phyloP scores from a whole-genome alignment of 164 flowering plant genomes.

The Platanus orientalis region DNA sequence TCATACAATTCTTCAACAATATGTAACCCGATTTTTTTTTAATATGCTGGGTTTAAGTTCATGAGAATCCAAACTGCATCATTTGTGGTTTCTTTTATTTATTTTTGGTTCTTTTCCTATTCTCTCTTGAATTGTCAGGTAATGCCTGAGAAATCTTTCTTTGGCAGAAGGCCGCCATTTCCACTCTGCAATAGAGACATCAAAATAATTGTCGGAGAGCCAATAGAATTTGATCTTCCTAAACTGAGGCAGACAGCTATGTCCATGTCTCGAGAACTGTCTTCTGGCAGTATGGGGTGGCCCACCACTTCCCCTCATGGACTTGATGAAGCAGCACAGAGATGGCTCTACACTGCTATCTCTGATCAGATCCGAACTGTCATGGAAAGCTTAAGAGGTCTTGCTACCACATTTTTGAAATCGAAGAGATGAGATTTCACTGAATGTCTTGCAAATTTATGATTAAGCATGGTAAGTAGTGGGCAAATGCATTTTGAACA shows the following conservation, averaged over 20 bases:
- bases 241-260: slow-evolving; percentile 53
- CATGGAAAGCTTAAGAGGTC: slow-evolving; percentile 61
- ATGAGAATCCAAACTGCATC: too few relatives aligned
- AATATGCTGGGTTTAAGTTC: background rate
- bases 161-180: slow-evolving; percentile 72
- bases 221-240: slow-evolving; percentile 73
- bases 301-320: slow-evolving; percentile 36
- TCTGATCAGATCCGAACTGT: slow-evolving; percentile 56
- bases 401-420: slow-evolving; percentile 26
- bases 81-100: background rate
- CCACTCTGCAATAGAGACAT: slow-evolving; percentile 71
- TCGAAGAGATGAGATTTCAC: slow-evolving; percentile 13
- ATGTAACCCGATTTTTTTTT: background rate
- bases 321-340: slow-evolving; percentile 74
- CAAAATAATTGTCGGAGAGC: slow-evolving; percentile 67
- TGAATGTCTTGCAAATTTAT: too few relatives aligned
- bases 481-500: too few relatives aligned
- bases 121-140: slow-evolving; percentile 44
- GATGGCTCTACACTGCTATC: slow-evolving; percentile 59
- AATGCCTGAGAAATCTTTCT: slow-evolving; percentile 83
- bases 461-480: too few relatives aligned
- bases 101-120: background rate
- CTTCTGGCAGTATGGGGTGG: slow-evolving; percentile 41
- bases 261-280: slow-evolving; percentile 32
- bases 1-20: background rate